Evolutionary conservation across 1,284 basidiomycete genomes (phyloP).

Genomic region (Puccinia triticina): DNA sequence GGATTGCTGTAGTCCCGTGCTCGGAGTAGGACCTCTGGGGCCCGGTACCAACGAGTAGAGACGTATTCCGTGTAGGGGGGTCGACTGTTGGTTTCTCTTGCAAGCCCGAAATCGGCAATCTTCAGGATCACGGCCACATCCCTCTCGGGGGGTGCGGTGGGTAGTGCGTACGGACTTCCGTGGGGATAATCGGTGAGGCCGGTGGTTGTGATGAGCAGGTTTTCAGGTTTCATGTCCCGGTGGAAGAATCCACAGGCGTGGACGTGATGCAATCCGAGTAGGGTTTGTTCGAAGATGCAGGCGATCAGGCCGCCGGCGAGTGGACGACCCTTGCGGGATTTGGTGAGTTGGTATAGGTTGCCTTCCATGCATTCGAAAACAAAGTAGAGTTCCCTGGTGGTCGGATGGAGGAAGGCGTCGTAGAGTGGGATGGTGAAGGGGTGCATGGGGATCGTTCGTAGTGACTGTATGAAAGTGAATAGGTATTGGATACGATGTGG

Average conservation of each 20-base stretch:
- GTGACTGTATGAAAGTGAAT: constrained; percentile 67
- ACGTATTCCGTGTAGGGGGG: constrained; percentile 99
- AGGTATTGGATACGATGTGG: constrained; percentile 52
- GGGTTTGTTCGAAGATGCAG: constrained; percentile 91
- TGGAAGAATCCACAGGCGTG: constrained; percentile 94
- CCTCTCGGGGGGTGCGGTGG: constrained; percentile 67
- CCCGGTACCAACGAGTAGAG: constrained; percentile 97
- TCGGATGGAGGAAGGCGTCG: constrained; percentile 94
- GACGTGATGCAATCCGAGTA: constrained; percentile 87
- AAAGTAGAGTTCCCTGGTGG: constrained; percentile 93
- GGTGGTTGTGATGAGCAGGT: constrained; percentile 99
- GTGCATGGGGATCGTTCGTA: constrained; percentile 90
- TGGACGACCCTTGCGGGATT: constrained; percentile 88
- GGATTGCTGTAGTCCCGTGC: constrained; percentile 91
- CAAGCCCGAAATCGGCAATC: constrained; percentile 96
- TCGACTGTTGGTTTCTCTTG: constrained; percentile 80
- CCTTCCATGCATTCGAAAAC: constrained; percentile 99
- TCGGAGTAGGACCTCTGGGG: constrained; percentile 90
- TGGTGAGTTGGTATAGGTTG: constrained; percentile 98
- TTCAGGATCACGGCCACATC: constrained; percentile 98
- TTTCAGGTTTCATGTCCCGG: constrained; percentile 99
- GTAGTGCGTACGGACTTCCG: constrained; percentile 54
- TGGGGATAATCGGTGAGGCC: constrained; percentile 88
- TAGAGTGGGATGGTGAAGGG: constrained; percentile 98
- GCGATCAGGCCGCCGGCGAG: constrained; percentile 93